Evolutionary conservation across 345 rosid species (phyloP).

Genomic region (Rhizophora mangle): DNA sequence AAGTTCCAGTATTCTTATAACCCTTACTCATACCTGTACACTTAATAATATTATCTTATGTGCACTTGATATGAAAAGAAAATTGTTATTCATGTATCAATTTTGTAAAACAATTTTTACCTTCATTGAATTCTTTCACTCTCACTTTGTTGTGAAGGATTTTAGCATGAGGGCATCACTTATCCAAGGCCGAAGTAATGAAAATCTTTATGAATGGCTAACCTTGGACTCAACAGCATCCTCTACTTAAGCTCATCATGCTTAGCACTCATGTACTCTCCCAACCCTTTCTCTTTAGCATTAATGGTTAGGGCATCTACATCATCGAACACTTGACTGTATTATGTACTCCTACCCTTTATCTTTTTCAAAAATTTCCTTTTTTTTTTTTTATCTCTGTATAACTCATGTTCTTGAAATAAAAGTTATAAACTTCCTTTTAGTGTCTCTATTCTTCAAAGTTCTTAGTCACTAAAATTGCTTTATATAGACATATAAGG

Average conservation of each 20-base stretch:
- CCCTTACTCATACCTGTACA: background rate
- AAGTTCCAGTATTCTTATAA: background rate
- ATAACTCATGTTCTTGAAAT: background rate
- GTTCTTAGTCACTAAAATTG: background rate
- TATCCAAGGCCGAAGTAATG: background rate
- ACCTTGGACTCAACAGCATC: background rate
- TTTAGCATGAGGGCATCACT: background rate
- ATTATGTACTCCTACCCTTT: background rate
- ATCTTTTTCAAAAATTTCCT: background rate
- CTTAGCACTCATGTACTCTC: no score
- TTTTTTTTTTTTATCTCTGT: no score
- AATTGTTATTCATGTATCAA: background rate
- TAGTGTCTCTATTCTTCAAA: no score
- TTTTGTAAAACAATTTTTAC: background rate
- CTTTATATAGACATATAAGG: background rate
- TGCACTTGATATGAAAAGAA: background rate
- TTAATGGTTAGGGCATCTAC: background rate
- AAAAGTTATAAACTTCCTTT: background rate
- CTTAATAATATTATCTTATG: background rate
- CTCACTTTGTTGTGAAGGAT: background rate
- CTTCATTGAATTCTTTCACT: background rate
- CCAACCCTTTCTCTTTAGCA: background rate
- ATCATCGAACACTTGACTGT: background rate
- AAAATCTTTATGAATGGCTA: background rate
- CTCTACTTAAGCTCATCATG: background rate